phyloP scores from a whole-genome alignment of 257 asterid genomes.

The Craterostigma plantagineum region DNA sequence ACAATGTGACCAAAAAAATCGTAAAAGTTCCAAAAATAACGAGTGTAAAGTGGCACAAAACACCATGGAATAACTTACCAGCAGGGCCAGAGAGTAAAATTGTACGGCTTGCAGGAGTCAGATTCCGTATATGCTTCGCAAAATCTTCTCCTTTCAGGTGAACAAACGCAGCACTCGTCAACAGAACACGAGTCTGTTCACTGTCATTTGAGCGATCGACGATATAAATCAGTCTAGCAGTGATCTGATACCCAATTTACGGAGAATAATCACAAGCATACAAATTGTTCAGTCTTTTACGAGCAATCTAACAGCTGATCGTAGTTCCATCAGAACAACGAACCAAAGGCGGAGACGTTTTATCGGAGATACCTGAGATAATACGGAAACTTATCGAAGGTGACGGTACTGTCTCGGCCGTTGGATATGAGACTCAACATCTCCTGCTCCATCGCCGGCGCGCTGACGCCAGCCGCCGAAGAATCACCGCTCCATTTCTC shows the following conservation, averaged over 20 bases:
- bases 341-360: background rate
- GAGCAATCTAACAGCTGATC: no score
- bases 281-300: background rate
- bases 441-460: slow-evolving; percentile 1
- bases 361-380: slow-evolving; percentile 45
- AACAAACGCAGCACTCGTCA: slow-evolving; percentile 51
- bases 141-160: slow-evolving; percentile 41
- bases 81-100: slow-evolving; percentile 32
- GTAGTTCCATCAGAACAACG: background rate
- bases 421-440: slow-evolving; percentile 16
- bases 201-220: slow-evolving; percentile 16
- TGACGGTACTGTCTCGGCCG: slow-evolving; percentile 32
- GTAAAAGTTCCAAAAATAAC: background rate
- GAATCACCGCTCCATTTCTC: background rate
- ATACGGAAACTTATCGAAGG: slow-evolving; percentile 71
- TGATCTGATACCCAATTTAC: background rate
- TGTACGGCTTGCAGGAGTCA: slow-evolving; percentile 54
- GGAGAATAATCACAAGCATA: background rate
- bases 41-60: no score
- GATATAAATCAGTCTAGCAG: background rate
- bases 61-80: background rate
- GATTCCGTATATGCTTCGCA: slow-evolving; percentile 42
- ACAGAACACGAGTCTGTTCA: slow-evolving; percentile 27
- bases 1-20: background rate
- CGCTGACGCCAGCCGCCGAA: background rate